These are phyloP conservation scores for Raphidocelis subcapitata DNA, from an alignment of 139 green algal genomes.

Conservation along the genomic window DNA sequence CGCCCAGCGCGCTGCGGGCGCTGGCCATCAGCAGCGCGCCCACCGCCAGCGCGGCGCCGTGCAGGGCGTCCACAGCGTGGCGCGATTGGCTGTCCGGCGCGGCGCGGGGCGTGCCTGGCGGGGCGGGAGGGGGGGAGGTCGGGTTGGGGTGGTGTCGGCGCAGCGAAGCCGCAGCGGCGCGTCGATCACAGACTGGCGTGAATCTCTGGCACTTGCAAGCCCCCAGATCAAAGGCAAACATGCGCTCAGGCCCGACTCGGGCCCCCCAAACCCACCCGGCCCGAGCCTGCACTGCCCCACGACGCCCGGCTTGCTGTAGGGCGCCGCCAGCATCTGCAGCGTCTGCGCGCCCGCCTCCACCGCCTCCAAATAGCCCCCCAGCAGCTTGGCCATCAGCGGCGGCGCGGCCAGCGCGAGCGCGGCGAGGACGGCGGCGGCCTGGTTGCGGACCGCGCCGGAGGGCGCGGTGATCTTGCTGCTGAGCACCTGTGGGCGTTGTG, in stretches of 20 bases:
- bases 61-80: conserved; percentile 56
- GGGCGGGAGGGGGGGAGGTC: neutral
- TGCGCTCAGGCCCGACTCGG: no score
- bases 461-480: conserved; percentile 22
- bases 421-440: conserved; percentile 66
- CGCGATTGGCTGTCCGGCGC: conserved; percentile 35
- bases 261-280: neutral
- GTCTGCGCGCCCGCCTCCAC: conserved; percentile 21
- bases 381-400: conserved; percentile 38
- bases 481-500: neutral
- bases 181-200: neutral
- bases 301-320: conserved; percentile 26
- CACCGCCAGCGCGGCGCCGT: conserved; percentile 60
- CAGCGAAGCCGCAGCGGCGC: neutral
- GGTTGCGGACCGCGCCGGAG: conserved; percentile 29
- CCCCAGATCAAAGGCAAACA: no score
- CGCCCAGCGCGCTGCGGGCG: conserved; percentile 54
- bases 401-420: conserved; percentile 64
- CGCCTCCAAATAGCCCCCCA: conserved; percentile 29
- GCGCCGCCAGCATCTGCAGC: conserved; percentile 24
- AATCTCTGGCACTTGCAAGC: neutral
- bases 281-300: conserved; percentile 9
- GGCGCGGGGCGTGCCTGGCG: conserved; percentile 25
- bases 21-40: conserved; percentile 63
- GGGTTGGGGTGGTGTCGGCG: neutral